phyloP scores from a whole-genome alignment of 2,329 filamentous ascomycete species.

The Raffaelea deltoideospora region DNA sequence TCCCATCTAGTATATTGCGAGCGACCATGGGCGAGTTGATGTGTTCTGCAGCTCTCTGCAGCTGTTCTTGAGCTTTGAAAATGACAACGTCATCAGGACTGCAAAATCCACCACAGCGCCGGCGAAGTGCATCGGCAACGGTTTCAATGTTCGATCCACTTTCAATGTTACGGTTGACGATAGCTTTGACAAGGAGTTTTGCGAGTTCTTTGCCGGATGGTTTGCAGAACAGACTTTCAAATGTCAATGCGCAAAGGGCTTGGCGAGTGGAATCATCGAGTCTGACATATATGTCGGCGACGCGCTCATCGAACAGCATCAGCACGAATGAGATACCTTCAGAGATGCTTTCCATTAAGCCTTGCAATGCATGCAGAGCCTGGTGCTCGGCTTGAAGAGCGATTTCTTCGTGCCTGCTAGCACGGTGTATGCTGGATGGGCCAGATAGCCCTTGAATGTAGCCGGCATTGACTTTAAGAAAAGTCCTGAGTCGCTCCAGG shows the following conservation, averaged over 20 bases:
- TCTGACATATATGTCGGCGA: slow-evolving; percentile 71
- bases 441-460: slow-evolving; percentile 93
- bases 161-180: slow-evolving; percentile 94
- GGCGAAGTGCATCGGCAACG: slow-evolving; percentile 81
- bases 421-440: slow-evolving; percentile 66
- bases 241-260: slow-evolving; percentile 64
- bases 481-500: slow-evolving; percentile 62
- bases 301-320: slow-evolving; percentile 85
- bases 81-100: slow-evolving; percentile 94
- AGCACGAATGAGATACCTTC: slow-evolving; percentile 94
- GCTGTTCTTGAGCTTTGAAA: slow-evolving; percentile 92
- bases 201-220: slow-evolving; percentile 72
- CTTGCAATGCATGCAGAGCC: slow-evolving; percentile 71
- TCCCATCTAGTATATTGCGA: slow-evolving; percentile 73
- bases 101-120: slow-evolving; percentile 92
- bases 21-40: slow-evolving; percentile 60
- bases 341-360: slow-evolving; percentile 77
- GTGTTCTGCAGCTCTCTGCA: slow-evolving; percentile 76
- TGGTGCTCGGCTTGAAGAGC: slow-evolving; percentile 89
- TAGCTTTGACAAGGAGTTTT: slow-evolving; percentile 89
- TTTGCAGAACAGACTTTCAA: slow-evolving; percentile 73
- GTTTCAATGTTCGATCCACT: slow-evolving; percentile 96
- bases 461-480: slow-evolving; percentile 72
- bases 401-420: slow-evolving; percentile 79
- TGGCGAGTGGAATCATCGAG: slow-evolving; percentile 56